A percentile compares a stretch with the other conserved stretches of the same genome.
phyloP scores from a whole-genome alignment of 768 basidiomycete species.

The Lactarius vividus region DNA sequence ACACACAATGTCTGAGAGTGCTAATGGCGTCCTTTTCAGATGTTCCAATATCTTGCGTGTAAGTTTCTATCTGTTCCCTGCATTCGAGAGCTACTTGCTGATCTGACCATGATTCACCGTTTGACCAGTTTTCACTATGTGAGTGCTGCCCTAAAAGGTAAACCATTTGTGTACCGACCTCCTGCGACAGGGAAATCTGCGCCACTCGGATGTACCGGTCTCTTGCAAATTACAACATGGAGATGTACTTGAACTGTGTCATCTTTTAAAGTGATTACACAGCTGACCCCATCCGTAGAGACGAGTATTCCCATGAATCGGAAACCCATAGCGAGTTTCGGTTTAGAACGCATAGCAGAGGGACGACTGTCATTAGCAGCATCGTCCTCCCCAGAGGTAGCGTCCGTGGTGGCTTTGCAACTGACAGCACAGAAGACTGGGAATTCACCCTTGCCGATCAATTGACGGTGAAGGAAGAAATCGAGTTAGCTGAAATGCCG shows the following conservation, averaged over 20 bases:
- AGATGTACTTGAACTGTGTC: not conserved
- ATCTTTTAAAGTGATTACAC: not conserved
- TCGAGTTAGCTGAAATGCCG: not conserved
- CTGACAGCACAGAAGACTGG: not conserved
- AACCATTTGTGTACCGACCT: not conserved
- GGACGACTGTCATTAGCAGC: not conserved
- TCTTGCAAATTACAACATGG: not conserved
- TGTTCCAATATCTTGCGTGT: slow-evolving; percentile 18
- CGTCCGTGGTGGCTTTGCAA: not conserved
- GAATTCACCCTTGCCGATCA: not conserved
- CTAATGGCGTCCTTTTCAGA: not conserved
- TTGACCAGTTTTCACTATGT: slow-evolving; percentile 9
- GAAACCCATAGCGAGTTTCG: not conserved
- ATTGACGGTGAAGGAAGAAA: not conserved
- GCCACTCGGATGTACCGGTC: slow-evolving; percentile 20
- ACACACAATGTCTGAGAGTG: not conserved
- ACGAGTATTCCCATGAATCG: not conserved
- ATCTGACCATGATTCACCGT: not conserved
- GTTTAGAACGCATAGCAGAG: not conserved
- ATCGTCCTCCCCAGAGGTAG: not conserved
- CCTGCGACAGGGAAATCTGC: slow-evolving; percentile 2
- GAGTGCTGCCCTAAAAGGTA: not conserved
- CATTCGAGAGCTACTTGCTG: not conserved
- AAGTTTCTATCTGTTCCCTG: not conserved
- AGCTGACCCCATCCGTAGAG: not conserved